Evolutionary conservation across 1,284 basidiomycete genomes (phyloP), one percentile per base, ranked within the genome.

Genomic region (Ceratobasidium sp.): DNA sequence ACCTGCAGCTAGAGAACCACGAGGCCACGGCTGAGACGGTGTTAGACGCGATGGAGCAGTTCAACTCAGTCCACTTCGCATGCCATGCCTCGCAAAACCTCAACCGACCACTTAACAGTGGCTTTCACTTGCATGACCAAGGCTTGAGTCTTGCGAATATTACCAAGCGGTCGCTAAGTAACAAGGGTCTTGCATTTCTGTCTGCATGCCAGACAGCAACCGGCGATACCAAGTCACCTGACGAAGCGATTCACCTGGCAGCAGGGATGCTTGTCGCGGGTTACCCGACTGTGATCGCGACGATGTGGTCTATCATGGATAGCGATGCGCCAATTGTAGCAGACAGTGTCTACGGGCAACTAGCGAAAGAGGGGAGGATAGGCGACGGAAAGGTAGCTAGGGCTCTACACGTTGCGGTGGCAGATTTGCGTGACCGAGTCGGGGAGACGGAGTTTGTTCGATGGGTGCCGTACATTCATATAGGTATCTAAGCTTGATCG

Each of bases 241-340:
- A 69, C 64, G 64, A 69, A 30, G 52, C 47, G n/a, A 21, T 55
- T 11, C 64, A 69, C 50, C n/a, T 69, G 32, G 64, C 64, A n/a
- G 49, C 50, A 4, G 50, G 18, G 14, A 28, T 69, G 47, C 38
- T 50, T 16, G 21, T 69, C 5, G 11, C 30, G 5, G 64, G 46
- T 2, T 69, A 61, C 3, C 26, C 16, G 50, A 38, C 26, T 55
- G 64, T 69, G 2, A 52, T 69, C 26, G 64, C 26, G 13, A 69
- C 64, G 21, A 16, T 69, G 64, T 61, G 38, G 64, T 23, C 23
- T 30, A 69, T 52, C 18, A 18, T 26, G 16, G 64, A 69, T 9
- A 26, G 2, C 3, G 64, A 69, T 52, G 64, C 50, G 18, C 64
- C 64, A 14, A 30, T 59, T 18, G 38, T 69, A 8, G 64, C 64